These are phyloP conservation scores for Meredithiella fracta DNA, from an alignment of 2,329 filamentous ascomycete species.

Conservation along the genomic window DNA sequence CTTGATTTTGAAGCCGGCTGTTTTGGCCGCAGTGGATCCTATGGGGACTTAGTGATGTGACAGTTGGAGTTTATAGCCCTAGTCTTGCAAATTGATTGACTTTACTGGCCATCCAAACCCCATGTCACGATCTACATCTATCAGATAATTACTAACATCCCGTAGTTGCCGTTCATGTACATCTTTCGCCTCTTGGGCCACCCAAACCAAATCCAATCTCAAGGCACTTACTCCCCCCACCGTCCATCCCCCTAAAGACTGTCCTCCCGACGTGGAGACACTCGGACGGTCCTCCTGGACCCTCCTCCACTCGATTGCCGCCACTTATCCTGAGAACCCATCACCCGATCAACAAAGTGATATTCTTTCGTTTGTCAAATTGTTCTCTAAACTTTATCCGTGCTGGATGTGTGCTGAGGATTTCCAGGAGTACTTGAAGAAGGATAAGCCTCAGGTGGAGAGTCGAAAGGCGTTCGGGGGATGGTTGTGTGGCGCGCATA, in stretches of 20 bases:
- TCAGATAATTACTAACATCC: not conserved
- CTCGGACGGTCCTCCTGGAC: constrained; percentile 88
- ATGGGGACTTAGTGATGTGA: too few relatives aligned
- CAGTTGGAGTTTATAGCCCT: too few relatives aligned
- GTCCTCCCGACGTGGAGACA: constrained; percentile 75
- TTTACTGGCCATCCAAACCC: too few relatives aligned
- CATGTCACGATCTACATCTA: too few relatives aligned
- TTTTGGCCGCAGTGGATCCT: too few relatives aligned
- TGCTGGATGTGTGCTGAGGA: constrained; percentile 94
- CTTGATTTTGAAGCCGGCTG: not conserved
- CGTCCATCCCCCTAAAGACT: constrained; percentile 39
- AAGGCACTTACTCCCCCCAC: constrained; percentile 19
- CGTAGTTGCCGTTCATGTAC: constrained; percentile 55
- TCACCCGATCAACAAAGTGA: constrained; percentile 54
- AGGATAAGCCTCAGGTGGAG: constrained; percentile 33
- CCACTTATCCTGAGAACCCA: constrained; percentile 61
- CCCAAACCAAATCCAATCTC: constrained; percentile 32
- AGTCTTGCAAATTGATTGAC: too few relatives aligned
- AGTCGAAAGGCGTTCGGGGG: constrained; percentile 38
- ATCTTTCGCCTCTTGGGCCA: constrained; percentile 46
- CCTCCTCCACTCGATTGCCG: constrained; percentile 78
- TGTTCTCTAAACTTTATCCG: constrained; percentile 79
- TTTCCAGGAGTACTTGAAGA: constrained; percentile 65
- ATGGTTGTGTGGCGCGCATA: constrained; percentile 77
- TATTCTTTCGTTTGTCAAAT: constrained; percentile 57